Evolutionary conservation across 208 protist genomes (phyloP).

Genomic region (Leishmania guyanensis): DNA sequence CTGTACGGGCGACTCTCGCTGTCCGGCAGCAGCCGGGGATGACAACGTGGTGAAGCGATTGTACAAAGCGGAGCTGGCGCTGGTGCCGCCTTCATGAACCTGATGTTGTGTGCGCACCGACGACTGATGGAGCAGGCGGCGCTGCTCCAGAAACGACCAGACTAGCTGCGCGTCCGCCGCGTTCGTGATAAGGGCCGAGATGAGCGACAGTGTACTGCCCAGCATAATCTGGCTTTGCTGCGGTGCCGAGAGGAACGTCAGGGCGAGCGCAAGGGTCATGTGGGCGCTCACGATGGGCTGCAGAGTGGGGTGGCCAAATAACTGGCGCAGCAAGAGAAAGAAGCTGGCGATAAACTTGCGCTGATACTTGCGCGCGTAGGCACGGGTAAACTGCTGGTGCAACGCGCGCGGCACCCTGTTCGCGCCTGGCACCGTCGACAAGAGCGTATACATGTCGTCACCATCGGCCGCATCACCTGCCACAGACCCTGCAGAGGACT

Average conservation of each 20-base stretch:
- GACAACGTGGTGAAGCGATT: background rate
- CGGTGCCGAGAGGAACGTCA: constrained; percentile 69
- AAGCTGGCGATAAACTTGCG: constrained; percentile 67
- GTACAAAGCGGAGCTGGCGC: background rate
- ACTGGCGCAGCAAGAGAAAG: constrained; percentile 79
- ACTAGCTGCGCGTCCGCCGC: constrained; percentile 60
- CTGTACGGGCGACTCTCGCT: constrained; percentile 16
- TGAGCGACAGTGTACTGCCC: constrained; percentile 74
- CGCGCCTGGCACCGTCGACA: constrained; percentile 12
- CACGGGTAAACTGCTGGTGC: constrained; percentile 63
- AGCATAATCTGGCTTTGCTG: constrained; percentile 63
- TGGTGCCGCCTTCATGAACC: background rate
- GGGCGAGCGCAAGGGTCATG: constrained; percentile 57
- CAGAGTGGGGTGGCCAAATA: constrained; percentile 58
- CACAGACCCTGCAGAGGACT: background rate
- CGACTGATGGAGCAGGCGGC: constrained; percentile 50
- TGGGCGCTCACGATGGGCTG: constrained; percentile 46
- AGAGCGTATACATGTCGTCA: constrained; percentile 13
- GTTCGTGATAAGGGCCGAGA: constrained; percentile 66
- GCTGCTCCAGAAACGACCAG: constrained; percentile 64
- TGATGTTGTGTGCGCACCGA: constrained; percentile 17
- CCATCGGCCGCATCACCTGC: background rate
- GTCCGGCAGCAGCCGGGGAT: background rate
- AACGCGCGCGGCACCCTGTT: constrained; percentile 21
- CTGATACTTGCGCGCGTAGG: constrained; percentile 62